Conservation (phyloP, 2,329 filamentous ascomycete genomes). For the Pseudocercospora pini-densiflorae region DNA sequence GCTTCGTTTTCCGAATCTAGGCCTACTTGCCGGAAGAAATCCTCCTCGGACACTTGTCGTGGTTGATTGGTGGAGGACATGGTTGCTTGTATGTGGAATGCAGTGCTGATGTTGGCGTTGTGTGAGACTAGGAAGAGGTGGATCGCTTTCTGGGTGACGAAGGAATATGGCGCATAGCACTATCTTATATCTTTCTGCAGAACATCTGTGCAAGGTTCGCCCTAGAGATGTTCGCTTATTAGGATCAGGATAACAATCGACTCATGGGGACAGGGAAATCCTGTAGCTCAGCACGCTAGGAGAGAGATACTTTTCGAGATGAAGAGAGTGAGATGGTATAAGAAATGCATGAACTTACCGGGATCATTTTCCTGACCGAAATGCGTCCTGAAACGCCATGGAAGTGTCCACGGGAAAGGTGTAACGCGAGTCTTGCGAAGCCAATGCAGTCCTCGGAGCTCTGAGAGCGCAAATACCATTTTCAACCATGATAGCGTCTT, state of each 20-base stretch:
- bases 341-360: not conserved
- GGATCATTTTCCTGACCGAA: not conserved
- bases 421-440: not conserved
- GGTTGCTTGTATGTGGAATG: not conserved
- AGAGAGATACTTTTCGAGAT: not conserved
- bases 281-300: not conserved
- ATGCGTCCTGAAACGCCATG: not conserved
- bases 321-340: not conserved
- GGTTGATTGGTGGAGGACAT: not conserved
- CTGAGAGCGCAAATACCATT: not conserved
- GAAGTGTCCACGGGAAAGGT: not conserved
- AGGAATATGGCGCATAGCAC: not conserved
- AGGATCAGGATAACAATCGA: not conserved
- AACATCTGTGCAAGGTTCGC: not conserved
- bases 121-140: conserved; percentile 9
- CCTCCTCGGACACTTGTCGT: not conserved
- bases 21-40: conserved; percentile 8
- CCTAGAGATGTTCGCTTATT: not conserved
- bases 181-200: not conserved
- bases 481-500: not conserved
- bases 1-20: not conserved
- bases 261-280: not conserved
- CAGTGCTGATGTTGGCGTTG: not conserved
- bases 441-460: too few relatives aligned
- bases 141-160: not conserved